Percentiles rank a stretch among this genome's conserved stretches.
These are phyloP conservation scores for Arachis stenosperma DNA, from an alignment of 306 rosid genomes.

Conservation along the genomic window DNA sequence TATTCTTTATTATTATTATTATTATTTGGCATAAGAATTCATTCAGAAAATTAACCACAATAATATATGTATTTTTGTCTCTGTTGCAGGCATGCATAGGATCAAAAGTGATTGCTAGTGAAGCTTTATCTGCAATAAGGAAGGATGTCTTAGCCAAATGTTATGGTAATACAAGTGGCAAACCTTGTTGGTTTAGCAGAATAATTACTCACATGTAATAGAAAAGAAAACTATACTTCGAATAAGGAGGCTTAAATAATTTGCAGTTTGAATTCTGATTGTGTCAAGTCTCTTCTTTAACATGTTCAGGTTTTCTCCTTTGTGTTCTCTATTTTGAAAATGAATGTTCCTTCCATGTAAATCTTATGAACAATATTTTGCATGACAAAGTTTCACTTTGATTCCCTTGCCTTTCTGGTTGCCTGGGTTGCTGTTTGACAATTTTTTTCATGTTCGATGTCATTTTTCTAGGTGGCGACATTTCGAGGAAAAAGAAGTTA, in stretches of 20 bases:
- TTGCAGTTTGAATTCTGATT: slow-evolving; percentile 12
- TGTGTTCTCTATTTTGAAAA: slow-evolving; percentile 24
- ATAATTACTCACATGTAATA: slow-evolving; percentile 12
- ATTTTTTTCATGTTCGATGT: slow-evolving; percentile 11
- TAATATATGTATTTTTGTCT: slow-evolving; percentile 15
- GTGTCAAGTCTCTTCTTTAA: neutral
- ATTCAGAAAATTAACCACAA: slow-evolving; percentile 36
- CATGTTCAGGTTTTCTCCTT: neutral
- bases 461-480: slow-evolving; percentile 75
- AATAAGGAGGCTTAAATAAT: neutral
- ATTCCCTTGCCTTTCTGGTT: slow-evolving; percentile 26
- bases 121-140: slow-evolving; percentile 87
- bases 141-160: slow-evolving; percentile 96
- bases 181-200: slow-evolving; percentile 18
- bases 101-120: slow-evolving; percentile 86
- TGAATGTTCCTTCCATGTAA: slow-evolving; percentile 16
- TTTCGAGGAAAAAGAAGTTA: slow-evolving; percentile 84
- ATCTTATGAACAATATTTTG: neutral
- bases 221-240: neutral
- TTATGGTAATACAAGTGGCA: slow-evolving; percentile 62
- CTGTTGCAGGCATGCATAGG: slow-evolving; percentile 83
- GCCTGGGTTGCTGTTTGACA: slow-evolving; percentile 1
- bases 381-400: neutral
- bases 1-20: slow-evolving; percentile 1
- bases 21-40: neutral